A percentile compares a stretch with the other conserved stretches of the same genome.
Evolutionary conservation across 202 grass and related monocot genomes (phyloP).

Genomic region (Panicum virgatum): DNA sequence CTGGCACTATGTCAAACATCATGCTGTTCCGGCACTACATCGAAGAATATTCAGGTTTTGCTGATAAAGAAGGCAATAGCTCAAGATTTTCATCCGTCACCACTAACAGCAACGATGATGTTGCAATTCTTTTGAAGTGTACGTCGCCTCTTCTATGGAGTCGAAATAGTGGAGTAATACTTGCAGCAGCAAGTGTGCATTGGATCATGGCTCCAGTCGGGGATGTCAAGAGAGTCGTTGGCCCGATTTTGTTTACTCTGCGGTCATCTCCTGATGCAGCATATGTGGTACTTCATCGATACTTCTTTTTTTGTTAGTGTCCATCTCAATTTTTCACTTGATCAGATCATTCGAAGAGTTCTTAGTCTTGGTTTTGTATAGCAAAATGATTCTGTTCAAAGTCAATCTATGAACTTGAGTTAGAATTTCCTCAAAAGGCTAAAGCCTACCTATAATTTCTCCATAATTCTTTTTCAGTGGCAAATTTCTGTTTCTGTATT

Average conservation of each 20-base stretch:
- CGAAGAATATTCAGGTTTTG: slow-evolving; percentile 44
- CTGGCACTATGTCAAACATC: slow-evolving; percentile 41
- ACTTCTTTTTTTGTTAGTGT: background rate
- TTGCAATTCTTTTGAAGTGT: slow-evolving; percentile 68
- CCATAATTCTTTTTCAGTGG: background rate
- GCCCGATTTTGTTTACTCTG: slow-evolving; percentile 78
- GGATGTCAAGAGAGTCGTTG: slow-evolving; percentile 67
- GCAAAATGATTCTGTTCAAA: background rate
- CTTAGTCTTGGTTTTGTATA: slow-evolving; percentile 14
- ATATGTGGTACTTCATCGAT: slow-evolving; percentile 72
- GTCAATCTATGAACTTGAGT: background rate
- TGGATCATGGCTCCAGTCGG: slow-evolving; percentile 80
- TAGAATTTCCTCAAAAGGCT: background rate
- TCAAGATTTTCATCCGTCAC: slow-evolving; percentile 38
- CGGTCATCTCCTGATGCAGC: slow-evolving; percentile 72
- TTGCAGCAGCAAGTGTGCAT: slow-evolving; percentile 84
- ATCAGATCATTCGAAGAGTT: slow-evolving; percentile 1
- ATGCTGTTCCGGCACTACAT: slow-evolving; percentile 64
- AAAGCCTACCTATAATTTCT: background rate
- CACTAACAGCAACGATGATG: slow-evolving; percentile 67
- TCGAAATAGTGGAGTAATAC: slow-evolving; percentile 81
- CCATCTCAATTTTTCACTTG: slow-evolving; percentile 1
- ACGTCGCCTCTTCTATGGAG: slow-evolving; percentile 92
- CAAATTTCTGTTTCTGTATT: slow-evolving; percentile 14
- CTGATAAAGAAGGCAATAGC: slow-evolving; percentile 27